Evolutionary conservation across 2,329 filamentous ascomycete species (phyloP), one percentile per base, ranked within the genome.

Genomic region (Talaromyces sp.): DNA sequence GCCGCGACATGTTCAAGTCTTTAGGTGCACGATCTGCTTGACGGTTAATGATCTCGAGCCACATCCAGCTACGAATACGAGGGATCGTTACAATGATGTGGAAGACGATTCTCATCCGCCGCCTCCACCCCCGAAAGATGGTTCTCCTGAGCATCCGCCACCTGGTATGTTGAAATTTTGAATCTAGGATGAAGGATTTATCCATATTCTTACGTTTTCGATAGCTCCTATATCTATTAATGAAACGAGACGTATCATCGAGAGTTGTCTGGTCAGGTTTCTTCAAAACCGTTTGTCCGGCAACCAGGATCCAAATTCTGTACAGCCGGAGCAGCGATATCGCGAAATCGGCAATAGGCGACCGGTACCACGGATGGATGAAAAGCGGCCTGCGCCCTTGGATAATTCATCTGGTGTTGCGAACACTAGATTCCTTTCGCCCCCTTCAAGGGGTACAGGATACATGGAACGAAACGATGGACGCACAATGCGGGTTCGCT

Each of bases 21-120:
- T 94, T 72, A 83, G 90, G 65, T 96, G 91, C 72, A 88, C 89
- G 41, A 87, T 89, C 56, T 96, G 91, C 71, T 77, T 89, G 66
- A 94, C 89, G 17, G 85, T 96, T 69, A 96, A 95, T 69, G 91
- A 96, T 69, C 73, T 96, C 54, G 79, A 82, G 60, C 80, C 80
- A 41, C 67, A 67, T 33, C 63, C 59, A 19, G 69, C 71, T 31
- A 19, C 43, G 19, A 50, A 22, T 17, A 37, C 33, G 28, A 43
- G 17, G 31, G 21, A 37, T 43, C 43, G 28, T 25, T 63, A 62
- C 45, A 63, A 67, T 46, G 10, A 35, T 43, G 28, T 59, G 36
- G 53, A 43, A 37, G 58, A 52, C 41, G 58, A 64, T 51, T 63
- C 57, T 17, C 46, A 57, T 62, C 33, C 63, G 53, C 65, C 60